Percentiles rank a stretch among this genome's conserved stretches.
Conservation (phyloP, 1,284 basidiomycete species). For the Kwoniella shivajii region DNA sequence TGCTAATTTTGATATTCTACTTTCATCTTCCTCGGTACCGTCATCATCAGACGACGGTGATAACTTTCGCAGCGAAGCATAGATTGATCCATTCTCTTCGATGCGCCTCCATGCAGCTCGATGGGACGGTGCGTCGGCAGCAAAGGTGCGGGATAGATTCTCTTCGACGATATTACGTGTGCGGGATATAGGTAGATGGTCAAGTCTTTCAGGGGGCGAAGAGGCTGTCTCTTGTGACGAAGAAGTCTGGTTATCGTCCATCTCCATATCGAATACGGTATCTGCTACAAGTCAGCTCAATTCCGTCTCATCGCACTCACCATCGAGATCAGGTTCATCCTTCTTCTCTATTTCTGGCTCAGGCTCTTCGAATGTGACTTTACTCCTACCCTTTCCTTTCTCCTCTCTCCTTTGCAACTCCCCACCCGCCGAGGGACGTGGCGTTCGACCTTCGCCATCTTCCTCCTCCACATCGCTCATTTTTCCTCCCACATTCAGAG, state of each 20-base stretch:
- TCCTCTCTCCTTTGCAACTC: constrained; percentile 12
- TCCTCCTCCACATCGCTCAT: constrained; percentile 21
- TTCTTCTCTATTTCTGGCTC: constrained; percentile 10
- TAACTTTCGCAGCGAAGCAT: constrained; percentile 20
- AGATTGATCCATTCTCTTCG: constrained; percentile 32
- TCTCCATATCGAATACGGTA: constrained; percentile 53
- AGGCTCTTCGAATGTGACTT: constrained; percentile 45
- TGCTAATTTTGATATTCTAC: constrained; percentile 35
- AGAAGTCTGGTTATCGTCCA: constrained; percentile 30
- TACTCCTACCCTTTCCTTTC: constrained; percentile 20
- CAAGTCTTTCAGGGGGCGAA: background rate
- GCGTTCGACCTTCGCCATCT: constrained; percentile 25
- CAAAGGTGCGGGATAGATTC: constrained; percentile 49
- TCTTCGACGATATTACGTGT: constrained; percentile 44
- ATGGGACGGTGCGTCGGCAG: constrained; percentile 52
- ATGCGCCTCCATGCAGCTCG: constrained; percentile 47
- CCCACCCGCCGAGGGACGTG: constrained; percentile 24
- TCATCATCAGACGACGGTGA: constrained; percentile 20
- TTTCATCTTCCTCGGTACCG: constrained; percentile 21
- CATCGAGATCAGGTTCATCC: constrained; percentile 13
- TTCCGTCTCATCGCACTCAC: background rate
- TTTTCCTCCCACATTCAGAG: background rate
- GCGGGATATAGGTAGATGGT: constrained; percentile 13
- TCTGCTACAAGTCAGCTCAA: constrained; percentile 24
- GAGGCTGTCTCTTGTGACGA: background rate